phyloP scores from a whole-genome alignment of 495 filamentous ascomycete species.

The Neurospora africana region DNA sequence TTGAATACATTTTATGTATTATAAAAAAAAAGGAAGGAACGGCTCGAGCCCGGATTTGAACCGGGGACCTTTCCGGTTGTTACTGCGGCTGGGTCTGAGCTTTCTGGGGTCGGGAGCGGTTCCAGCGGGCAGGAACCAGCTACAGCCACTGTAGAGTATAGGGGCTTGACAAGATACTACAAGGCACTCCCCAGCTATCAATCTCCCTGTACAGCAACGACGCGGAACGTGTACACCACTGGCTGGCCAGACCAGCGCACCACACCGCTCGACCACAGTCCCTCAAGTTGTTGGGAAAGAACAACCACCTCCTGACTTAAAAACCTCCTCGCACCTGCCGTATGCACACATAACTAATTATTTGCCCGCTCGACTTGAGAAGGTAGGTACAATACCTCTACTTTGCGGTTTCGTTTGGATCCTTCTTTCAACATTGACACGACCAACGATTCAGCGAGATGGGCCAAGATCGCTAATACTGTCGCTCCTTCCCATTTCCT shows the following conservation, averaged over 20 bases:
- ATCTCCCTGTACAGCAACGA: background rate
- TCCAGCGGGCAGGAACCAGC: background rate
- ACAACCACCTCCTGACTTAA: background rate
- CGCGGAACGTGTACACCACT: background rate
- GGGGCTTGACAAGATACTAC: background rate
- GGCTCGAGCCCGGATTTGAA: no score
- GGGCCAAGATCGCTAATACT: background rate
- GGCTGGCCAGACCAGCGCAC: background rate
- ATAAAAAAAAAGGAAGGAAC: no score
- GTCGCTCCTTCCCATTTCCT: background rate
- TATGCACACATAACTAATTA: background rate
- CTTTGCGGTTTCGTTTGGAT: background rate
- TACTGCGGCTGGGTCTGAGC: background rate
- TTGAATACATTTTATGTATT: no score
- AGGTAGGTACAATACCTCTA: background rate
- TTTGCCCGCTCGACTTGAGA: background rate
- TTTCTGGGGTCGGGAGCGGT: background rate
- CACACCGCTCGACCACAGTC: background rate
- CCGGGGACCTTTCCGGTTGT: no score
- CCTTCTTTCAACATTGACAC: background rate
- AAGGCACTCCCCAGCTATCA: background rate
- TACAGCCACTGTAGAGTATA: background rate
- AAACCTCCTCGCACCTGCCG: background rate
- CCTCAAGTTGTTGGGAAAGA: background rate
- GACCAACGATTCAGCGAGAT: background rate